Percentiles rank a stretch among this genome's conserved stretches.
phyloP scores from a whole-genome alignment of 2,329 filamentous ascomycete genomes.

The Penicillium sp. region DNA sequence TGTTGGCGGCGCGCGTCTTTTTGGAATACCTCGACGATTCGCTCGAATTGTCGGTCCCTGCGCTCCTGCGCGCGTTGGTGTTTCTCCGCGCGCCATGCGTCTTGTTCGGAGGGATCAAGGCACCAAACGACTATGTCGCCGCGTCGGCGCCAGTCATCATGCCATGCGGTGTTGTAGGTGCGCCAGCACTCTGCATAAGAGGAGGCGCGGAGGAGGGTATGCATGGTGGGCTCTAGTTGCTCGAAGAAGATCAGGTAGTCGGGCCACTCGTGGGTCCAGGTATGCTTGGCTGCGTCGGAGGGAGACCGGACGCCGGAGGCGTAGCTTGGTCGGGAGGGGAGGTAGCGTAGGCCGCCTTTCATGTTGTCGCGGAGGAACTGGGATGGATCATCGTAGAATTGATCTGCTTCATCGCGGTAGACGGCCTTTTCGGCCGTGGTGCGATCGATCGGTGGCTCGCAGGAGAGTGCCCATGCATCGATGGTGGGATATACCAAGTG shows the following conservation, averaged over 20 bases:
- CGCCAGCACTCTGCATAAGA: conserved; percentile 65
- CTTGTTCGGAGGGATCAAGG: conserved; percentile 45
- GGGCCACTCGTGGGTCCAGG: conserved; percentile 50
- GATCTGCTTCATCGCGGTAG: conserved; percentile 89
- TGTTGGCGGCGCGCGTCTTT: conserved; percentile 30
- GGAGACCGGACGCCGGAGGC: conserved; percentile 11
- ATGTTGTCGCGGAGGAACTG: conserved; percentile 65
- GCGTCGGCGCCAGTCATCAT: conserved; percentile 65
- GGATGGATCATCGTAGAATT: conserved; percentile 75
- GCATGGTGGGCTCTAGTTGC: conserved; percentile 60
- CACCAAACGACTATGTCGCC: conserved; percentile 71
- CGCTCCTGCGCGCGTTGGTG: conserved; percentile 31
- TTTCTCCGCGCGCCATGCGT: conserved; percentile 42
- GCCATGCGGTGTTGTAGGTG: conserved; percentile 66
- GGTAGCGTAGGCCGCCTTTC: conserved; percentile 44
- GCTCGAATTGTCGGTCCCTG: conserved; percentile 44
- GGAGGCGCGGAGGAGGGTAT: conserved; percentile 49
- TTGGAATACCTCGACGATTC: conserved; percentile 42
- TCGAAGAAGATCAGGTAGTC: conserved; percentile 62
- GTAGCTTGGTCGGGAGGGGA: conserved; percentile 45
- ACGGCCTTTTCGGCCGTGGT: conserved; percentile 62
- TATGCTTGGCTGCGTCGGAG: conserved; percentile 8
- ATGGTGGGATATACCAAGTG: conserved; percentile 79
- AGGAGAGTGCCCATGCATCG: conserved; percentile 82
- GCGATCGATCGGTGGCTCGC: conserved; percentile 82